Base-by-base conservation (phyloP, 257 asterid species). In the Primulina huaijiensis region DNA sequence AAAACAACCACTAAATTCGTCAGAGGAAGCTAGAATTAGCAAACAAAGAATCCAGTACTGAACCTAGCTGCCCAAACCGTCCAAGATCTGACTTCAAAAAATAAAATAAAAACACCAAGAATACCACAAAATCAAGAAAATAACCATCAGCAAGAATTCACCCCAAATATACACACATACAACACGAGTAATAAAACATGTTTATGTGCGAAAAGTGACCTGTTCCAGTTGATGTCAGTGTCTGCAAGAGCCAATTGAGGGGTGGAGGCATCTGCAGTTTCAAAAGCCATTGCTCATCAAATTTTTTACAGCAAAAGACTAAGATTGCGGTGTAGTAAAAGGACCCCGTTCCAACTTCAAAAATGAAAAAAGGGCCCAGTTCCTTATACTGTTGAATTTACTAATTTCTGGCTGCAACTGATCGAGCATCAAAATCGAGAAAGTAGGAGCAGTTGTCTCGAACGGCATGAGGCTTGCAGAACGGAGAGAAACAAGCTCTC, bases 191-290 rank as follows among this genome's bases (percentile, higher is more conserved):
- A 21, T 20, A 57, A 64, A 34, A 46, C 35, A 33, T n/a, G 31
- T 7, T 37, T 31, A 64, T 29, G 30, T 11, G 62, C 6, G 12
- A 62, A 27, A 25, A 35, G 7, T 0, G 12, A 91, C 96, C 97
- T 88, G 86, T 88, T 84, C 97, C 98, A 90, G 78, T 90, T 84
- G 84, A 90, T 85, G 63, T 92, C 90, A 30, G 97, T 88, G 76
- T 92, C 97, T 27, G 96, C 84, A 16, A 92, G 96, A 71, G 92
- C 82, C 72, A 92, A 62, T 73, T 77, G 72, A 9, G 85, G 79
- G 27, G 83, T 29, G 53, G 83, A 72, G 46, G 74, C 83, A 1
- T 83, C 86, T 16, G 81, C 86, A 53, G 84, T 68, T 67, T 87
- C 92, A 12, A 84, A 63, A 4, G 89, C 83, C 86, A 77, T 81